These are phyloP conservation scores for Ustilago bromivora DNA, from an alignment of 1,284 basidiomycete species.

Conservation along the genomic window DNA sequence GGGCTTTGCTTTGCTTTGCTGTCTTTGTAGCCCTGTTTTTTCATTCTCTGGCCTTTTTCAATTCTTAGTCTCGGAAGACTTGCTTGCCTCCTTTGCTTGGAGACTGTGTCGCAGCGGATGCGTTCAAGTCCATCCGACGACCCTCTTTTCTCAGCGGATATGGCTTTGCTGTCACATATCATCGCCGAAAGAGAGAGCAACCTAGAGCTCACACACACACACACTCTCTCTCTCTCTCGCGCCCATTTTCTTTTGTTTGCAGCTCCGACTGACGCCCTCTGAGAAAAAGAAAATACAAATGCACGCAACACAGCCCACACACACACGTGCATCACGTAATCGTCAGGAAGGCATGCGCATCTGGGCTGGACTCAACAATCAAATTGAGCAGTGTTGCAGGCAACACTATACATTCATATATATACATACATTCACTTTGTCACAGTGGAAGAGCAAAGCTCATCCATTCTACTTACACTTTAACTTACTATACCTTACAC, in stretches of 20 bases:
- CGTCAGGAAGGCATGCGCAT: no score
- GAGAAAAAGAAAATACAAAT: constrained; percentile 7
- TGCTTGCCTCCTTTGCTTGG: not conserved
- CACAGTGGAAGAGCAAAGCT: no score
- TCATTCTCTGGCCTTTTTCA: not conserved
- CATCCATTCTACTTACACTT: no score
- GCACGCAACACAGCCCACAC: not conserved
- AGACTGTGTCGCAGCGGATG: not conserved
- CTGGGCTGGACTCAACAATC: no score
- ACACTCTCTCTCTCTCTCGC: constrained; percentile 2
- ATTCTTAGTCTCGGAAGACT: not conserved
- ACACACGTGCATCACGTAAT: no score
- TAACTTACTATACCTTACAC: no score
- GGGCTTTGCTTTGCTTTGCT: not conserved
- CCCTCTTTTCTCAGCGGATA: not conserved
- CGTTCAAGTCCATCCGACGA: not conserved
- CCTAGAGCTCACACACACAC: not conserved
- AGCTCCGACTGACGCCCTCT: constrained; percentile 21
- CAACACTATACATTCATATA: no score
- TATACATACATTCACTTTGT: no score
- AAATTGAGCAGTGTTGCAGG: no score
- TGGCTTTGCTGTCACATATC: not conserved
- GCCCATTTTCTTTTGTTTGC: constrained; percentile 8
- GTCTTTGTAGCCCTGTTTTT: not conserved
- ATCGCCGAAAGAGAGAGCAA: not conserved